These are phyloP conservation scores for Candida arabinofermentans DNA, from an alignment of 805 yeast genomes.

Conservation along the genomic window DNA sequence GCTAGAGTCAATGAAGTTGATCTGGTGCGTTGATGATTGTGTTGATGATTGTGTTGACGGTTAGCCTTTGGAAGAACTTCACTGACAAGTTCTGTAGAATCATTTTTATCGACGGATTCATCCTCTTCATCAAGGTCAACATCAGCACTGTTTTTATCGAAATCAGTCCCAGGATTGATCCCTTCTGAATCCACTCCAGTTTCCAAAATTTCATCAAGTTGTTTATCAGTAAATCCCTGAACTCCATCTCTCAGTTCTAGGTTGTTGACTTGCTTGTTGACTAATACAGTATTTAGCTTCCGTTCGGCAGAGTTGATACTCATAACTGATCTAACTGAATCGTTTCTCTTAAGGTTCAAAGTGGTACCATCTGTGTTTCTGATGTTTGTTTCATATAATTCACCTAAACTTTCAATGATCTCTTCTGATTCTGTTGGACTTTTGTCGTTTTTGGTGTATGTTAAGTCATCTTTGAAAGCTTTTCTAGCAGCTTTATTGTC, in stretches of 20 bases:
- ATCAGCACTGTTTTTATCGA: too few species aligned
- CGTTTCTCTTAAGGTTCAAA: constrained; percentile 27
- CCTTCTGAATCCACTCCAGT: too few species aligned
- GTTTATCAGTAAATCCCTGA: constrained; percentile 20
- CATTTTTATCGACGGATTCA: not conserved
- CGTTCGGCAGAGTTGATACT: constrained; percentile 28
- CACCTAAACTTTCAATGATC: constrained; percentile 27
- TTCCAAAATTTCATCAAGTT: constrained; percentile 8
- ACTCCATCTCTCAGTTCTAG: constrained; percentile 19
- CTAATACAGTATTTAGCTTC: constrained; percentile 19
- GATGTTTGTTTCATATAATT: constrained; percentile 31
- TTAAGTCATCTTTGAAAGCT: constrained; percentile 12
- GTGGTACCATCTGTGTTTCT: constrained; percentile 27
- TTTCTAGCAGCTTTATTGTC: constrained; percentile 11
- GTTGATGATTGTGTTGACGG: too few species aligned
- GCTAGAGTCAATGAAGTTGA: constrained; percentile 16
- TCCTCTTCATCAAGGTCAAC: not conserved
- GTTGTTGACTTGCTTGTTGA: constrained; percentile 13
- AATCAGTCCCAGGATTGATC: too few species aligned
- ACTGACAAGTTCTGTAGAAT: not conserved
- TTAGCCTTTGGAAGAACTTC: not conserved
- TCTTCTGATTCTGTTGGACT: constrained; percentile 22
- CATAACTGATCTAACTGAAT: constrained; percentile 26
- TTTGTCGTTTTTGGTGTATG: constrained; percentile 5
- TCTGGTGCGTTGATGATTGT: constrained; percentile 3